Evolutionary conservation across 306 rosid genomes (phyloP).

Genomic region (Rosa rugosa): DNA sequence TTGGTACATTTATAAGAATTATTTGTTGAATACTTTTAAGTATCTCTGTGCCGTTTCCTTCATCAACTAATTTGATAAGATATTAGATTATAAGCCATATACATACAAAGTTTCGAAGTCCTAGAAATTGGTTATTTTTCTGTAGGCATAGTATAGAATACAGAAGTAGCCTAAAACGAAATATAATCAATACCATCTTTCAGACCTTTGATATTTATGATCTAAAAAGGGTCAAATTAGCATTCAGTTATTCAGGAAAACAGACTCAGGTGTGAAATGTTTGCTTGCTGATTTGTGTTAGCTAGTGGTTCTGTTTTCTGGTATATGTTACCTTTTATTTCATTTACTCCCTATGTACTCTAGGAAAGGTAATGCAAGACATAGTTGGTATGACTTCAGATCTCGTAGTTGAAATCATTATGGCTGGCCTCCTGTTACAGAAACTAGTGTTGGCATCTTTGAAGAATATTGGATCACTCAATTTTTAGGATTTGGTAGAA

Average conservation of each 20-base stretch:
- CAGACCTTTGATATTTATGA: not conserved
- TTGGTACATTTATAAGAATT: not conserved
- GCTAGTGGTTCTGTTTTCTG: not conserved
- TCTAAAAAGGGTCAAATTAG: not conserved
- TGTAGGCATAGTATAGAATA: not conserved
- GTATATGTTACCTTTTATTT: not conserved
- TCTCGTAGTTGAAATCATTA: conserved; percentile 6
- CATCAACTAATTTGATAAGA: not conserved
- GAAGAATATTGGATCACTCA: conserved; percentile 2
- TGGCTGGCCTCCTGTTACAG: not conserved
- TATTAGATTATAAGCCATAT: not conserved
- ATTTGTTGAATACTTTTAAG: not conserved
- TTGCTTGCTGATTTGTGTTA: not conserved
- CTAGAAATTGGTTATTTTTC: not conserved
- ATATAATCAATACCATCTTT: not conserved
- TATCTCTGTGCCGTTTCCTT: not conserved
- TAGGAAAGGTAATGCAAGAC: not conserved
- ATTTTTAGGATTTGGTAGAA: not conserved
- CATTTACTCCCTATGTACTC: not conserved
- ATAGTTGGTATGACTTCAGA: not conserved
- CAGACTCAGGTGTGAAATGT: not conserved
- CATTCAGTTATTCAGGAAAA: not conserved
- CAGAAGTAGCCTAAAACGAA: not conserved
- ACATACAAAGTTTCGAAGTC: not conserved
- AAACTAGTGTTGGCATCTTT: not conserved